Evolutionary conservation across 257 asterid species (phyloP).

Genomic region (Solanum clarkiae): DNA sequence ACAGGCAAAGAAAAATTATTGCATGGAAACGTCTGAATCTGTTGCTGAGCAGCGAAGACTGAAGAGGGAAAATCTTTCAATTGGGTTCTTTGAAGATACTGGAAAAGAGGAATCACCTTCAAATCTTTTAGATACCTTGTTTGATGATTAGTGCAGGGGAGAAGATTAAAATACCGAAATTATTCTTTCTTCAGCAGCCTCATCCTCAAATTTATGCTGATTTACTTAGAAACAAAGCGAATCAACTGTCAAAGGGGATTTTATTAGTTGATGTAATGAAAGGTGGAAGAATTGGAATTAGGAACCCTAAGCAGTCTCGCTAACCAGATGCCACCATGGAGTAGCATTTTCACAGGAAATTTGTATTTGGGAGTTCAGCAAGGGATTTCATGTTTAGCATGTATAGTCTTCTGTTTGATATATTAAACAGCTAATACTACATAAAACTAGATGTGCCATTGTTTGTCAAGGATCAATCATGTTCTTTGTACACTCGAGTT

Average conservation of each 20-base stretch:
- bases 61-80: slow-evolving; percentile 40
- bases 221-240: not conserved
- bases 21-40: slow-evolving; percentile 65
- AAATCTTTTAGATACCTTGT: slow-evolving; percentile 59
- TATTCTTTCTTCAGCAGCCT: not conserved
- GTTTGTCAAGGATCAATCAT: not conserved
- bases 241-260: not conserved
- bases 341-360: not conserved
- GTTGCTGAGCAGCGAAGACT: slow-evolving; percentile 66
- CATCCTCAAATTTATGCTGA: not conserved
- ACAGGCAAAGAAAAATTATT: slow-evolving; percentile 34
- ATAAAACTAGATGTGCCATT: not conserved
- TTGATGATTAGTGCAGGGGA: slow-evolving; percentile 24
- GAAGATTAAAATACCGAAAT: not conserved
- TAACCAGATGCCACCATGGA: not conserved
- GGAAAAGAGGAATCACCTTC: slow-evolving; percentile 50
- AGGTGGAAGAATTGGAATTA: not conserved
- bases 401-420: not conserved
- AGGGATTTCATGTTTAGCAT: not conserved
- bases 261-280: not conserved
- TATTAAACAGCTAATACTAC: not conserved
- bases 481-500: not conserved
- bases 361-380: not conserved
- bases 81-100: slow-evolving; percentile 46
- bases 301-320: not conserved